Percentiles rank a stretch among this genome's conserved stretches.
Evolutionary conservation across 2,329 filamentous ascomycete species (phyloP).

Genomic region (Neofusicoccum kwambonambiense): DNA sequence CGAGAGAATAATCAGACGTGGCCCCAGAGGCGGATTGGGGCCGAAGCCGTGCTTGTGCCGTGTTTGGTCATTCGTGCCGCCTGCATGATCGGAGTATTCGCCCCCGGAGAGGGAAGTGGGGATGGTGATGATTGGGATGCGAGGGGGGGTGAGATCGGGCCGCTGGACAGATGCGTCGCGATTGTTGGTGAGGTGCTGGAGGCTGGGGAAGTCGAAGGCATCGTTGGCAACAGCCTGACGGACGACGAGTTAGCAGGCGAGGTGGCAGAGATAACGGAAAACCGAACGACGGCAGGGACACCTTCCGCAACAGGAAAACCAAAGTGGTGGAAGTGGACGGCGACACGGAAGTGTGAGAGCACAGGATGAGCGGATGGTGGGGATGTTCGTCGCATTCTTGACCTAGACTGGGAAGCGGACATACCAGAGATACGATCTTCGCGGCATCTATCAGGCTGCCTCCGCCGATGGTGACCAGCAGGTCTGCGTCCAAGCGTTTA

Average conservation of each 20-base stretch:
- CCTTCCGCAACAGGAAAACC: background rate
- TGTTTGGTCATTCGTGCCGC: constrained; percentile 38
- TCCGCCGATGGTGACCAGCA: constrained; percentile 55
- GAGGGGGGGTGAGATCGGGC: constrained; percentile 21
- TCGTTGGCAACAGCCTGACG: background rate
- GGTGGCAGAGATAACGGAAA: background rate
- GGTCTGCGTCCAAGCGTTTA: constrained; percentile 42
- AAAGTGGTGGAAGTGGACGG: background rate
- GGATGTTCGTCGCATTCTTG: background rate
- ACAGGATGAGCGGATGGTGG: background rate
- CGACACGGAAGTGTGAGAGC: background rate
- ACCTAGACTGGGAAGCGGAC: constrained; percentile 7
- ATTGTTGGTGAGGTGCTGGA: constrained; percentile 50
- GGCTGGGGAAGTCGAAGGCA: constrained; percentile 15
- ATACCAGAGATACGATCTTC: constrained; percentile 51
- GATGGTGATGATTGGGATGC: constrained; percentile 40
- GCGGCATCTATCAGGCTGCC: constrained; percentile 58
- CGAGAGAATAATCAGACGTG: constrained; percentile 57
- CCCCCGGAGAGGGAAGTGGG: constrained; percentile 44
- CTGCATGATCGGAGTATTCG: constrained; percentile 42
- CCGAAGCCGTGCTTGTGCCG: constrained; percentile 28
- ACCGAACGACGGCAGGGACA: too few relatives aligned
- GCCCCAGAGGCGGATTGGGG: constrained; percentile 32
- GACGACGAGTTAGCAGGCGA: background rate
- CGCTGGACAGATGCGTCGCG: background rate